Evolutionary conservation across 140 eudicot species (phyloP).

Genomic region (Erigeron philadelphicus): DNA sequence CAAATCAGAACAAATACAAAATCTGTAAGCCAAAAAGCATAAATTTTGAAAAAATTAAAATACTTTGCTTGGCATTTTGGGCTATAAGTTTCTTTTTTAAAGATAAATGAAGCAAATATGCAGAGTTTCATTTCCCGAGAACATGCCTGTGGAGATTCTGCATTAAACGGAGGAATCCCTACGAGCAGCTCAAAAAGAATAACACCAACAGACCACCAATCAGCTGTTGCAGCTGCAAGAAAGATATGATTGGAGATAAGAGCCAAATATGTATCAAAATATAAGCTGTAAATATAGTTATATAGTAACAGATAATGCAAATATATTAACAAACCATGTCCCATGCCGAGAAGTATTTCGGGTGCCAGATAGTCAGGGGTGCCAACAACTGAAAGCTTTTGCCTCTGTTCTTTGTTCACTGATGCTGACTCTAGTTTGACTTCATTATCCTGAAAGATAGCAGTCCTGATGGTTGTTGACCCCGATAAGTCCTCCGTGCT

Average conservation of each 20-base stretch:
- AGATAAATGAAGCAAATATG: not conserved
- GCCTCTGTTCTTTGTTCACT: conserved; percentile 44
- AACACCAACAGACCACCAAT: conserved; percentile 99
- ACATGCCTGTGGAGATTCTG: conserved; percentile 83
- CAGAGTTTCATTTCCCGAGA: conserved; percentile 8
- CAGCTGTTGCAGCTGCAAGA: conserved; percentile 74
- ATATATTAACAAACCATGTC: conserved; percentile 59
- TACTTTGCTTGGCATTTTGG: too few relatives aligned
- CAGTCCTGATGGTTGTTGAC: conserved; percentile 31
- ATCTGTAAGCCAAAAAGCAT: not conserved
- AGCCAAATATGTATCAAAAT: too few relatives aligned
- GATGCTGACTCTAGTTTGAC: conserved; percentile 38
- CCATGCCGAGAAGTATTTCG: conserved; percentile 97
- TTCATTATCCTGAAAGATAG: conserved; percentile 53
- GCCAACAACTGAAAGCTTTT: conserved; percentile 91
- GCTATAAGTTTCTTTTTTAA: too few relatives aligned
- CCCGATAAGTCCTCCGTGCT: conserved; percentile 34
- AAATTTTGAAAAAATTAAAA: not conserved
- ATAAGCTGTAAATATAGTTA: too few relatives aligned
- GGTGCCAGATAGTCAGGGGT: conserved; percentile 99
- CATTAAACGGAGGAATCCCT: conserved; percentile 93
- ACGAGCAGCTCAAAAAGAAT: conserved; percentile 91
- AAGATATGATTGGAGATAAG: not conserved
- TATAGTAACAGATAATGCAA: too few relatives aligned
- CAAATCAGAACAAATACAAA: not conserved